These are phyloP conservation scores for Actinidia arguta DNA, from an alignment of 179 eudicot genomes.

Conservation along the genomic window DNA sequence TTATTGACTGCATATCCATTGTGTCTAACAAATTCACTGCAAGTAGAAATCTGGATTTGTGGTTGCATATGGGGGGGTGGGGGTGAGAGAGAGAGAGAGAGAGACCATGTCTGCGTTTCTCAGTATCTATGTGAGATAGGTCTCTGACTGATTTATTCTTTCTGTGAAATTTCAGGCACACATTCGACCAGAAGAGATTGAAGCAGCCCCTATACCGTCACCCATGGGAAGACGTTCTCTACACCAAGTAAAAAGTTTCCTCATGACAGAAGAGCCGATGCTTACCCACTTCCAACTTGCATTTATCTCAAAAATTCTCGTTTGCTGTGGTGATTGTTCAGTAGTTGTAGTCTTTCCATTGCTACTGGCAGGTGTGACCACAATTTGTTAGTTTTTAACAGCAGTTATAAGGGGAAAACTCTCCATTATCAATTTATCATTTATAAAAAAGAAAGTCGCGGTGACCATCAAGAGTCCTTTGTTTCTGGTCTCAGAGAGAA, in stretches of 20 bases:
- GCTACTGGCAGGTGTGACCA: constrained; percentile 11
- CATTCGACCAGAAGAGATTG: constrained; percentile 98
- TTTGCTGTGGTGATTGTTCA: constrained; percentile 28
- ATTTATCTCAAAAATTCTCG: constrained; percentile 14
- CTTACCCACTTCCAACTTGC: constrained; percentile 26
- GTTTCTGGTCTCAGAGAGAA: background rate
- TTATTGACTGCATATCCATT: background rate
- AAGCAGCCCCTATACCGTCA: constrained; percentile 99
- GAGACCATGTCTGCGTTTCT: background rate
- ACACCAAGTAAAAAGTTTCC: constrained; percentile 73
- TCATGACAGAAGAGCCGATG: constrained; percentile 23
- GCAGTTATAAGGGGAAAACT: background rate
- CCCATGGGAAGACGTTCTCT: constrained; percentile 99
- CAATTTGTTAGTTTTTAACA: background rate
- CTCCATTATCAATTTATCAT: constrained; percentile 9
- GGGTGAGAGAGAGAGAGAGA: background rate
- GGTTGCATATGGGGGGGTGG: too few species aligned
- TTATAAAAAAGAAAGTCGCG: background rate
- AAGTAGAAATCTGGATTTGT: too few species aligned
- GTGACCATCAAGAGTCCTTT: constrained; percentile 3
- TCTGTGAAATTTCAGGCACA: constrained; percentile 68
- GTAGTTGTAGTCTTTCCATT: constrained; percentile 22
- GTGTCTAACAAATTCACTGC: constrained; percentile 9
- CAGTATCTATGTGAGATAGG: background rate
- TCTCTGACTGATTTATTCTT: background rate